Evolutionary conservation across 2,329 filamentous ascomycete genomes (phyloP).

Genomic region (Biscogniauxia mediterranea): DNA sequence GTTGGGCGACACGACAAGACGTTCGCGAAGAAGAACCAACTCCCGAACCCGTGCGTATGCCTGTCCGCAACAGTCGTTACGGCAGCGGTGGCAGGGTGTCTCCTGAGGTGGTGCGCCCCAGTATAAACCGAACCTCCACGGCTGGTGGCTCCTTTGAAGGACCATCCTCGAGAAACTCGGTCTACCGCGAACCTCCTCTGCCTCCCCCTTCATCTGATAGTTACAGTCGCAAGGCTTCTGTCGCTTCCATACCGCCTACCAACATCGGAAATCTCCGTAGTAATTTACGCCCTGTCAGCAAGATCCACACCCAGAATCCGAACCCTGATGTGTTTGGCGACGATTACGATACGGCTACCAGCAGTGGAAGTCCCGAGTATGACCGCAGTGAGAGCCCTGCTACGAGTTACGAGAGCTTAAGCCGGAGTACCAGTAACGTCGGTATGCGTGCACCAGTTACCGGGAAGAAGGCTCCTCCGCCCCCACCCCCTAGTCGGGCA

Average conservation of each 20-base stretch:
- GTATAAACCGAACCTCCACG: constrained; percentile 28
- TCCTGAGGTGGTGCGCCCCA: constrained; percentile 29
- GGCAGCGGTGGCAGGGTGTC: constrained; percentile 25
- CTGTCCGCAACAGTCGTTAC: constrained; percentile 40
- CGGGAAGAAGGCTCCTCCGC: constrained; percentile 42
- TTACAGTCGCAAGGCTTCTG: constrained; percentile 23
- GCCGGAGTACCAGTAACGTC: constrained; percentile 42
- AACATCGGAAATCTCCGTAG: constrained; percentile 39
- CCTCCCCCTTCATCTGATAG: constrained; percentile 21
- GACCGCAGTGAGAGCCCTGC: constrained; percentile 54
- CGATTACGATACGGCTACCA: constrained; percentile 50
- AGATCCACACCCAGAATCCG: constrained; percentile 38
- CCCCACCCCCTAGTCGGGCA: constrained; percentile 44
- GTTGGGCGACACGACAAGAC: constrained; percentile 31
- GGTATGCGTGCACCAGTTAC: constrained; percentile 24
- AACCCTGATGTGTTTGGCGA: constrained; percentile 47
- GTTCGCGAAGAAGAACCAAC: constrained; percentile 36
- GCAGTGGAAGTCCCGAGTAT: constrained; percentile 51
- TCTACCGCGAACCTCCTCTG: constrained; percentile 30
- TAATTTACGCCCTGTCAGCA: constrained; percentile 46
- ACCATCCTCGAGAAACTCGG: constrained; percentile 16
- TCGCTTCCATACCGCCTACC: constrained; percentile 20
- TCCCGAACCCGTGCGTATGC: constrained; percentile 42
- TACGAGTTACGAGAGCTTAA: constrained; percentile 55
- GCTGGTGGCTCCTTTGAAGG: constrained; percentile 21